Evolutionary conservation across 495 filamentous ascomycete species (phyloP).

Genomic region (Podospora sp.): DNA sequence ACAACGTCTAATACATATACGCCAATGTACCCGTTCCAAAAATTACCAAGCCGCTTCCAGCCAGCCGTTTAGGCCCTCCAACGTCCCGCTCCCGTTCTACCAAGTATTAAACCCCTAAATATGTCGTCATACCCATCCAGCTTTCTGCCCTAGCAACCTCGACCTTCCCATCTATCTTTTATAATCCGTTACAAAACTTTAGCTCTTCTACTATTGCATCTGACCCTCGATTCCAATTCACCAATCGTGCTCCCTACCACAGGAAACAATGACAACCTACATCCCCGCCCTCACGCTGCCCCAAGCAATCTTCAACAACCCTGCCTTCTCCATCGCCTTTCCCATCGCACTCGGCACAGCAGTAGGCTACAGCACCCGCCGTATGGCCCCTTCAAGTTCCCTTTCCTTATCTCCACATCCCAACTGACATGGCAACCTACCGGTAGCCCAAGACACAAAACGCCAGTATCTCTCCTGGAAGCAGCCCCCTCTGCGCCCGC

Average conservation of each 20-base stretch:
- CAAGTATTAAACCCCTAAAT: neutral
- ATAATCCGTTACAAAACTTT: neutral
- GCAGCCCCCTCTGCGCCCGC: slow-evolving; percentile 81
- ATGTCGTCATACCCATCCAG: slow-evolving; percentile 3
- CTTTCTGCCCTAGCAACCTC: neutral
- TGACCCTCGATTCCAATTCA: neutral
- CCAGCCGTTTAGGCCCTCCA: neutral
- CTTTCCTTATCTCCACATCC: slow-evolving; percentile 5
- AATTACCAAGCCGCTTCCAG: neutral
- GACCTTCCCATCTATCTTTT: neutral
- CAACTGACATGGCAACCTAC: slow-evolving; percentile 21
- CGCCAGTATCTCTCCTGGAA: slow-evolving; percentile 64
- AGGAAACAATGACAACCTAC: slow-evolving; percentile 63
- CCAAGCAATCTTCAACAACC: slow-evolving; percentile 60
- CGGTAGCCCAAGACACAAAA: slow-evolving; percentile 47
- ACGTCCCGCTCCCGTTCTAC: neutral
- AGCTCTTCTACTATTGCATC: neutral
- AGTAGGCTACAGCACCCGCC: slow-evolving; percentile 62
- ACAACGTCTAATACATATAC: no score
- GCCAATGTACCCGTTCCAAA: neutral
- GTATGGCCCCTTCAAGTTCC: slow-evolving; percentile 46
- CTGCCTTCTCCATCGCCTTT: slow-evolving; percentile 68
- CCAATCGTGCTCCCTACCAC: neutral
- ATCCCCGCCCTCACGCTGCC: slow-evolving; percentile 67
- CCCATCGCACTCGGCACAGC: slow-evolving; percentile 65